phyloP scores from a whole-genome alignment of 345 rosid species.

The Firmiana major region DNA sequence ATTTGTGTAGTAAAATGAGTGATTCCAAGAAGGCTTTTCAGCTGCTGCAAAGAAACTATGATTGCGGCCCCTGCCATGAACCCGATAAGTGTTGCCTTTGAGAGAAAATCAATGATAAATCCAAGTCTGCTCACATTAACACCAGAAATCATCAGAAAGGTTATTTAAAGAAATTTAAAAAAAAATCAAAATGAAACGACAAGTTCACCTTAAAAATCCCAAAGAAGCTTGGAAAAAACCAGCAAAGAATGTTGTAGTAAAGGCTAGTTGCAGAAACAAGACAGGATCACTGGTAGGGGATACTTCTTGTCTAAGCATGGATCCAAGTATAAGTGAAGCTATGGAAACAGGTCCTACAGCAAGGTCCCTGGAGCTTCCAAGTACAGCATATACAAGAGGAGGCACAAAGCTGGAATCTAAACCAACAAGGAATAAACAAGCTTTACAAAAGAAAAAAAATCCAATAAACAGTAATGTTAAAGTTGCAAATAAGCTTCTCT shows the following conservation, averaged over 20 bases:
- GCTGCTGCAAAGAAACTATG: constrained; percentile 91
- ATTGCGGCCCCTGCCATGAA: constrained; percentile 99
- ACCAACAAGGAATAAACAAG: neutral
- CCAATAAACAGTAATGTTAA: neutral
- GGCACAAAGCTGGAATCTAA: constrained; percentile 96
- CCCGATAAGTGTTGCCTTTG: constrained; percentile 83
- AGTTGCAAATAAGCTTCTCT: neutral
- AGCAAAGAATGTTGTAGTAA: constrained; percentile 88
- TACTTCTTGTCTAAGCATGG: constrained; percentile 84
- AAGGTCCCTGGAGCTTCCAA: constrained; percentile 91
- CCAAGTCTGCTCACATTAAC: constrained; percentile 55
- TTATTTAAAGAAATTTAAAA: neutral
- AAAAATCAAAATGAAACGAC: too few species aligned
- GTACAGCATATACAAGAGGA: constrained; percentile 80
- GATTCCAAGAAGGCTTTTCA: constrained; percentile 86
- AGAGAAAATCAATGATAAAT: constrained; percentile 83
- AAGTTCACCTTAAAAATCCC: constrained; percentile 68
- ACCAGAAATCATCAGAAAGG: neutral
- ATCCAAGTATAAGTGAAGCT: constrained; percentile 87
- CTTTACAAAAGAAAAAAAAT: neutral
- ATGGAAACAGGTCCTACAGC: constrained; percentile 92
- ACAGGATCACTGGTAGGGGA: constrained; percentile 60
- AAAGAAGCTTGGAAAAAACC: constrained; percentile 93
- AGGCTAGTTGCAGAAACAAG: constrained; percentile 83
- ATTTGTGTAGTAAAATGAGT: constrained; percentile 82